phyloP scores from a whole-genome alignment of 2,329 filamentous ascomycete genomes.

The Moelleriella libera region DNA sequence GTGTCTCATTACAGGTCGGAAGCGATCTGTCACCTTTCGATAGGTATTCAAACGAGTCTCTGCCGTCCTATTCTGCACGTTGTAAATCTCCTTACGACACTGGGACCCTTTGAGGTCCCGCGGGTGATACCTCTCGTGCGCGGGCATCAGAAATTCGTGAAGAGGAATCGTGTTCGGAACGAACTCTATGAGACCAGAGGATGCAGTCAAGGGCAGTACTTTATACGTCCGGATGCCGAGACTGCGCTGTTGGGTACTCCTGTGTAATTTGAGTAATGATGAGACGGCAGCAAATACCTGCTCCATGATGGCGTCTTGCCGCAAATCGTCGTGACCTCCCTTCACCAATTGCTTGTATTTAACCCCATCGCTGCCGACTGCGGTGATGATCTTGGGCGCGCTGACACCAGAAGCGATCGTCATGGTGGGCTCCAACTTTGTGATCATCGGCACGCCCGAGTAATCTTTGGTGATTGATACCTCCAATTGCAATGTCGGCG shows the following conservation, averaged over 20 bases:
- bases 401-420: constrained; percentile 82
- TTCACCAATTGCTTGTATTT: constrained; percentile 88
- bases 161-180: constrained; percentile 86
- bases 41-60: constrained; percentile 63
- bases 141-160: constrained; percentile 82
- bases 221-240: constrained; percentile 94
- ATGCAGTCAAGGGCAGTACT: constrained; percentile 74
- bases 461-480: constrained; percentile 65
- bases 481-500: constrained; percentile 76
- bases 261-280: constrained; percentile 72
- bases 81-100: constrained; percentile 68
- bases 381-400: constrained; percentile 84
- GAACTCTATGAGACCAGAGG: constrained; percentile 90
- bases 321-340: constrained; percentile 86
- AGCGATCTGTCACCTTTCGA: constrained; percentile 63
- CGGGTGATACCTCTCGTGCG: constrained; percentile 76
- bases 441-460: constrained; percentile 57
- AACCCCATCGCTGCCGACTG: constrained; percentile 60
- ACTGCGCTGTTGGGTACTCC: constrained; percentile 73
- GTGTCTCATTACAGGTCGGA: constrained; percentile 87
- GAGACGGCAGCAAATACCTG: constrained; percentile 97
- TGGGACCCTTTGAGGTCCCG: constrained; percentile 62
- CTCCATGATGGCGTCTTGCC: constrained; percentile 98
- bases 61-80: constrained; percentile 53
- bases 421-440: constrained; percentile 60